Evolutionary conservation across 2,329 filamentous ascomycete genomes (phyloP).

Genomic region (Ophiocordyceps robertsii): DNA sequence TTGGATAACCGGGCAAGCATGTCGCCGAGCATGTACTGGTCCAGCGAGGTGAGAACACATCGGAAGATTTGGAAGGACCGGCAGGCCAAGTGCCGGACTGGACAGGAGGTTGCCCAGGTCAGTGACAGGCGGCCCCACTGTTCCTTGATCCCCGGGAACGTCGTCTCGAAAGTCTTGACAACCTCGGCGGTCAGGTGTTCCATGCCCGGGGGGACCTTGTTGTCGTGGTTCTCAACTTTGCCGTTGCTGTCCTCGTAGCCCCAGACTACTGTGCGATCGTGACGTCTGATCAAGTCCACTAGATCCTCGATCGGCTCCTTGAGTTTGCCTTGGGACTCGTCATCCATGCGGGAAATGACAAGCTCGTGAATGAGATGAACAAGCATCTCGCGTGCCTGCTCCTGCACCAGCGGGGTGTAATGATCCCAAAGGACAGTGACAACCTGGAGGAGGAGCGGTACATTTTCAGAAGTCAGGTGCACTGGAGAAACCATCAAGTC

Average conservation of each 20-base stretch:
- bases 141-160: conserved; percentile 76
- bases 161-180: conserved; percentile 70
- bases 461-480: conserved; percentile 61
- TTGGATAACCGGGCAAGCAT: conserved; percentile 94
- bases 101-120: conserved; percentile 93
- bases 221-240: conserved; percentile 57
- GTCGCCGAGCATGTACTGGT: conserved; percentile 89
- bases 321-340: conserved; percentile 44
- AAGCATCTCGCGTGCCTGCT: conserved; percentile 94
- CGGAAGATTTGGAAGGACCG: conserved; percentile 96
- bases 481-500: conserved; percentile 93
- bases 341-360: conserved; percentile 67
- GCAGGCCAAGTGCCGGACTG: conserved; percentile 87
- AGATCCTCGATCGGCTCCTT: conserved; percentile 74
- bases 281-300: conserved; percentile 73
- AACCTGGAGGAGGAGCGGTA: conserved; percentile 80
- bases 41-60: conserved; percentile 79
- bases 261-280: conserved; percentile 81
- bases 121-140: conserved; percentile 84
- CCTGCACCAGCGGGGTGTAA: conserved; percentile 86
- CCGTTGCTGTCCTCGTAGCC: conserved; percentile 86
- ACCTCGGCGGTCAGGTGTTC: conserved; percentile 69
- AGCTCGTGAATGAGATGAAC: conserved; percentile 95
- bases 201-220: conserved; percentile 81
- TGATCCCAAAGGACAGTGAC: conserved; percentile 95